Percentiles rank a stretch among this genome's conserved stretches.
These are phyloP conservation scores for Pestalotiopsis sp. DNA, from an alignment of 2,329 filamentous ascomycete species.

Conservation along the genomic window DNA sequence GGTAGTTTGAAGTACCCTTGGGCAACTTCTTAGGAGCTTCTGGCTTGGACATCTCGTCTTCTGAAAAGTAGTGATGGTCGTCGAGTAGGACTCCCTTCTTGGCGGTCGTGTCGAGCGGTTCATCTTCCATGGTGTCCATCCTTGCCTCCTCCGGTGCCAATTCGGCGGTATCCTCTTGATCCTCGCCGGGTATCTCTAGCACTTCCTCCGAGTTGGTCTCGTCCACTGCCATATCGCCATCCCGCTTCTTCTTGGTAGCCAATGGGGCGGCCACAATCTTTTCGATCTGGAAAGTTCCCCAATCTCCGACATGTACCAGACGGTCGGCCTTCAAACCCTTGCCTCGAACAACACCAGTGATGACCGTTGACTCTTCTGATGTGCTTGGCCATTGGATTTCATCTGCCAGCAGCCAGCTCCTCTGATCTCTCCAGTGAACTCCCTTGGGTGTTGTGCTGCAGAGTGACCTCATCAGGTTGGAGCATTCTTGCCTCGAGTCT, in stretches of 20 bases:
- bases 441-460: conserved; percentile 94
- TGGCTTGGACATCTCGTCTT: conserved; percentile 71
- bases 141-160: conserved; percentile 84
- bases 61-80: conserved; percentile 97
- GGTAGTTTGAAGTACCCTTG: conserved; percentile 90
- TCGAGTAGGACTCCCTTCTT: conserved; percentile 91
- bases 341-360: conserved; percentile 87
- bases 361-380: conserved; percentile 64
- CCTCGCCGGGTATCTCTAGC: conserved; percentile 73
- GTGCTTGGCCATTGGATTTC: conserved; percentile 72
- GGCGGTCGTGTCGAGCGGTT: conserved; percentile 50
- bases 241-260: conserved; percentile 61
- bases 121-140: conserved; percentile 59
- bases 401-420: conserved; percentile 94
- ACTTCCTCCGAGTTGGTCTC: conserved; percentile 56
- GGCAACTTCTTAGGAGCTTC: conserved; percentile 75
- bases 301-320: conserved; percentile 88
- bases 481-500: conserved; percentile 86
- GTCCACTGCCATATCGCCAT: conserved; percentile 71
- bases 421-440: conserved; percentile 91
- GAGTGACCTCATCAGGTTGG: conserved; percentile 86
- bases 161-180: conserved; percentile 81
- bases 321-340: conserved; percentile 87
- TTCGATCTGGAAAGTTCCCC: conserved; percentile 91
- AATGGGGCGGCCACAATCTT: conserved; percentile 82